phyloP scores from a whole-genome alignment of 2,329 filamentous ascomycete species.

The Fusarium oligoseptatum region DNA sequence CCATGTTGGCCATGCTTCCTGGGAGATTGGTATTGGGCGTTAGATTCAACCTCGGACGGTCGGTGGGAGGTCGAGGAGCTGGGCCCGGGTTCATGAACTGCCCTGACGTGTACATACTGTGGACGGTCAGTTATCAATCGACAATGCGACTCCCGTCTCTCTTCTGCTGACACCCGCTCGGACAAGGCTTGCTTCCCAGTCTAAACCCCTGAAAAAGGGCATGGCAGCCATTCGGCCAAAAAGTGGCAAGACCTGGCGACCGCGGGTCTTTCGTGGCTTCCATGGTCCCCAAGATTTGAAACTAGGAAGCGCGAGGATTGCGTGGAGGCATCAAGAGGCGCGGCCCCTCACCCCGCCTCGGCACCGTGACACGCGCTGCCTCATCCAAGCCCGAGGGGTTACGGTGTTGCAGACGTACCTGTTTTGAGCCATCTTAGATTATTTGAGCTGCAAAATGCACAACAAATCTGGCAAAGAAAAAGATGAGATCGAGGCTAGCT shows the following conservation, averaged over 20 bases:
- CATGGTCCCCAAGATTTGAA: not conserved
- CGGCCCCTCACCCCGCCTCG: slow-evolving; percentile 35
- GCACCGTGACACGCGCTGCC: slow-evolving; percentile 16
- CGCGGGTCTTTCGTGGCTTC: not conserved
- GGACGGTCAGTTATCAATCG: slow-evolving; percentile 32
- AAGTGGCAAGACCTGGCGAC: not conserved
- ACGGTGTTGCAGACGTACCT: slow-evolving; percentile 41
- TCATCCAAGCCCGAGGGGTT: slow-evolving; percentile 13
- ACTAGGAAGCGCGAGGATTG: slow-evolving; percentile 3
- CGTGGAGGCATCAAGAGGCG: not conserved
- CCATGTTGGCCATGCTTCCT: slow-evolving; percentile 84
- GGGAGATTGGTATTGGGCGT: slow-evolving; percentile 81
- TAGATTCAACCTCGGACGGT: slow-evolving; percentile 84
- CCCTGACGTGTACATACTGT: slow-evolving; percentile 69
- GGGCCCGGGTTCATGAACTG: slow-evolving; percentile 98
- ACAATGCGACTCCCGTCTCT: not conserved
- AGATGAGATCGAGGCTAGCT: slow-evolving; percentile 19
- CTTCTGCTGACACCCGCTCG: slow-evolving; percentile 14
- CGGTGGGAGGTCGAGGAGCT: slow-evolving; percentile 88
- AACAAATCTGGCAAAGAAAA: slow-evolving; percentile 12
- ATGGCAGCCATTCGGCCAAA: not conserved
- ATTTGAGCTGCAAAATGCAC: slow-evolving; percentile 24
- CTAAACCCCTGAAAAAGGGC: not conserved
- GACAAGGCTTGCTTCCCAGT: not conserved
- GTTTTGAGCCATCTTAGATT: slow-evolving; percentile 52